Evolutionary conservation across 768 basidiomycete species (phyloP), one percentile per base, ranked within the genome.

Genomic region (Dioszegia hungarica): DNA sequence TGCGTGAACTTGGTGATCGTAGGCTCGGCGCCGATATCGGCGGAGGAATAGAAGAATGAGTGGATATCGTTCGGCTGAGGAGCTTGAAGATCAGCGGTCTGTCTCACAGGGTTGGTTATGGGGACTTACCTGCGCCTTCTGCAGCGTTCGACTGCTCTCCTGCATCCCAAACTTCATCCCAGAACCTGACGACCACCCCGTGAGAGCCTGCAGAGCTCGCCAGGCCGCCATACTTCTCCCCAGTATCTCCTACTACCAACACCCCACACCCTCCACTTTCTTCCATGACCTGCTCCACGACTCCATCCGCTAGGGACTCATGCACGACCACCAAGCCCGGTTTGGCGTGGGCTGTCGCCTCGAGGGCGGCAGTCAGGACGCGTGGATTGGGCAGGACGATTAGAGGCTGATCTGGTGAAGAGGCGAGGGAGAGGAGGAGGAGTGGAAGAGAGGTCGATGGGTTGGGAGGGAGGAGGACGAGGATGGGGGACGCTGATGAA

Each of bases 211-310:
- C 79, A 28, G 81, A 81, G 57, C 79, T 79, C 0, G 80, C 80
- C 9, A 82, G 74, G 22, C 80, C 80, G 12, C 82, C 80, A 11
- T 24, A 24, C 6, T 79, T 66, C 39, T 81, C 79, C 5, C 78
- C 59, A 20, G 79, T 79, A 12, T 82, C 79, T 53, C 86, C 84
- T 1, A 89, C 88, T 9, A 90, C 82, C 0, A 92, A 81, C 38
- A 95, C 79, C 49, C 91, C 80, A 41, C 81, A 82, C 57, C 82
- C 80, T 34, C 79, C 75, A 1, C 43, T 33, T 14, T 87, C 86
- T 62, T 85, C 85, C 38, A 89, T 80, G 22, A 85, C 79, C 73
- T 75, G 68, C 46, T 90, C 88, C 20, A 92, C 78, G 11, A 92
- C 68, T 20, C 64, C 68, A 1, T 59, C 62, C 5, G 64, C 41